phyloP scores from a whole-genome alignment of 805 yeast genomes.

The Candida saitoana region DNA sequence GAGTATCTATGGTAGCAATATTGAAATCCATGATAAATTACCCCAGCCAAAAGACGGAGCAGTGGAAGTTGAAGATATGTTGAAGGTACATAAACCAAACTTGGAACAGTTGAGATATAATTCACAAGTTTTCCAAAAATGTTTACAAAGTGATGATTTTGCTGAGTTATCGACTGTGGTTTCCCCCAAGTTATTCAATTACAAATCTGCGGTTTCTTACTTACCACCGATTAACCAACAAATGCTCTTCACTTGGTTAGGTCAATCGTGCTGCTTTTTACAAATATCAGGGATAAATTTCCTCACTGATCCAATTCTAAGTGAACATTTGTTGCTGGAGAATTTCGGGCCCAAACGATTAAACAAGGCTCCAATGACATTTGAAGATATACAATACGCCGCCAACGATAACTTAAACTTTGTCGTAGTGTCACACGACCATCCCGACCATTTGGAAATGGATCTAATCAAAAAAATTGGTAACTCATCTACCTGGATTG shows the following conservation, averaged over 20 bases:
- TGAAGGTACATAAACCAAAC: conserved; percentile 62
- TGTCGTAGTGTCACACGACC: conserved; percentile 85
- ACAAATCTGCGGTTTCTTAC: background rate
- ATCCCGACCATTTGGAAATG: conserved; percentile 88
- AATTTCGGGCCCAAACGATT: conserved; percentile 79
- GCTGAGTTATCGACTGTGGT: conserved; percentile 9
- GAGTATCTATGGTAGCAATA: conserved; percentile 36
- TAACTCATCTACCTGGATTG: conserved; percentile 72
- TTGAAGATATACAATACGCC: conserved; percentile 49
- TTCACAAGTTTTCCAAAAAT: conserved; percentile 24
- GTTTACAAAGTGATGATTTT: conserved; percentile 19
- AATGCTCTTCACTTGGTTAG: conserved; percentile 82
- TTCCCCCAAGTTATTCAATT: background rate
- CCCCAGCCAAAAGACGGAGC: conserved; percentile 48
- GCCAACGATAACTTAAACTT: conserved; percentile 59
- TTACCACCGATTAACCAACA: conserved; percentile 41
- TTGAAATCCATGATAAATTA: conserved; percentile 33
- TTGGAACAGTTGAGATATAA: conserved; percentile 40
- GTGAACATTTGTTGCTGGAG: conserved; percentile 57
- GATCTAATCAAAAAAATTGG: conserved; percentile 50
- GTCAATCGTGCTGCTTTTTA: conserved; percentile 81
- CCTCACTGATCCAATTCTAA: conserved; percentile 81
- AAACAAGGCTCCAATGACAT: conserved; percentile 66
- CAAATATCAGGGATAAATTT: conserved; percentile 70
- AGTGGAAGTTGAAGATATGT: conserved; percentile 45